Base-by-base conservation (phyloP, 148 eudicot genomes). In the Chenopodium suecicum region DNA sequence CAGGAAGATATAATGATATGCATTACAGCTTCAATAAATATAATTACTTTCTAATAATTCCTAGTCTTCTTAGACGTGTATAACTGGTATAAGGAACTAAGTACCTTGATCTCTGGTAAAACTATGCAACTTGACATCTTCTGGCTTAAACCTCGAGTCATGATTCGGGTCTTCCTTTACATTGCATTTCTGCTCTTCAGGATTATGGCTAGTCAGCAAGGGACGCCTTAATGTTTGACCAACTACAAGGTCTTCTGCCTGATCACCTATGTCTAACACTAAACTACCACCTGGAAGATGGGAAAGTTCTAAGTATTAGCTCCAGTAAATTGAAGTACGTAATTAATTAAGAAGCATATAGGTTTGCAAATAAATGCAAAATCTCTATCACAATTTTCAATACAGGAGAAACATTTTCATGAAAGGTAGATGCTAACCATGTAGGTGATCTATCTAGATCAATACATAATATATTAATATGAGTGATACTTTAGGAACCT, bases 181-280 rank as follows among this genome's bases (percentile, higher is more conserved):
- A 75, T 58, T 83, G 77, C 62, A 48, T 52, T 74, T 81, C 79
- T 88, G 91, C 84, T 90, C 92, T 77, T 85, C 92, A 80, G 80
- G 44, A 71, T 54, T 32, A 79, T 74, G 83, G 76, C 73, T 76
- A 56, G 88, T 4, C 62, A 73, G 70, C 50, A 62, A 76, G 20
- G 98, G 95, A 52, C 87, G 93, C 84, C 86, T 91, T 73, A 94
- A 88, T 19, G 99, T 96, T 84, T 94, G 94, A 79, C 94, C 94
- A 80, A 94, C 79, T 31, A 81, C 77, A 80, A 86, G 72, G 78
- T 90, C 91, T 83, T 93, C 93, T 47, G 90, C 85, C 64, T 83
- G 83, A 83, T 89, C 89, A 81, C 84, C 80, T 74, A 90, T 85
- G 78, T 96, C 93, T 70, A 96, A 86, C 75, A 85, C 77, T 83